phyloP scores from a whole-genome alignment of 2,329 filamentous ascomycete species.

The Colletotrichum lini region DNA sequence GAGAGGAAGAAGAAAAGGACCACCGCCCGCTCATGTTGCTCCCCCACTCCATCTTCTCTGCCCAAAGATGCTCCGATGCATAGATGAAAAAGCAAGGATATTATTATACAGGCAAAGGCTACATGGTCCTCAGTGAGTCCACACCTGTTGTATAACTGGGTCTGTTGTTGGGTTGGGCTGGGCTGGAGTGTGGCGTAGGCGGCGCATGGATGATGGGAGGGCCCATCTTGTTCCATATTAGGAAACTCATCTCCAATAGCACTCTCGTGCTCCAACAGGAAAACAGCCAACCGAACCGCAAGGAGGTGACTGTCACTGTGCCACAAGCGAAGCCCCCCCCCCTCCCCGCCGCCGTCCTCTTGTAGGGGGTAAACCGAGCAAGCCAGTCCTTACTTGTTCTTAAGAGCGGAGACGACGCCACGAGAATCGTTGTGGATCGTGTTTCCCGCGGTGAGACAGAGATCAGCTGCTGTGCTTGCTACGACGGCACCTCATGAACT shows the following conservation, averaged over 20 bases:
- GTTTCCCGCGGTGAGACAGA: constrained; percentile 35
- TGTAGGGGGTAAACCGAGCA: neutral
- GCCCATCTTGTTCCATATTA: constrained; percentile 9
- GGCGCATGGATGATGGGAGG: neutral
- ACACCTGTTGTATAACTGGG: neutral
- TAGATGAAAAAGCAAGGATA: neutral
- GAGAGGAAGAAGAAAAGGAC: constrained; percentile 1
- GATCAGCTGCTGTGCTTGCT: constrained; percentile 15
- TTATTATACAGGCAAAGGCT: neutral
- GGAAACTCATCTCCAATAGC: constrained; percentile 13
- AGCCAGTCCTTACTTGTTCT: neutral
- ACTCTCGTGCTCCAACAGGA: neutral
- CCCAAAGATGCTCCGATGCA: neutral
- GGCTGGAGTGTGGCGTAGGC: constrained; percentile 10
- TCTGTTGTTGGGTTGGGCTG: neutral
- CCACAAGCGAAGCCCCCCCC: neutral
- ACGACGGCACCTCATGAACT: constrained; percentile 11
- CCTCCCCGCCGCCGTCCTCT: neutral
- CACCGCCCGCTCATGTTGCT: constrained; percentile 2
- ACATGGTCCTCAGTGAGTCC: neutral
- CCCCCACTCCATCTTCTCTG: neutral
- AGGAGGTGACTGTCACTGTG: neutral
- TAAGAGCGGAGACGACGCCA: neutral
- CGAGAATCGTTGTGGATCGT: constrained; percentile 24
- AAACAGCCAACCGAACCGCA: neutral